Percentiles rank a stretch among this genome's conserved stretches.
These are phyloP conservation scores for Rhododendron molle DNA, from an alignment of 148 eudicot species.

Conservation along the genomic window DNA sequence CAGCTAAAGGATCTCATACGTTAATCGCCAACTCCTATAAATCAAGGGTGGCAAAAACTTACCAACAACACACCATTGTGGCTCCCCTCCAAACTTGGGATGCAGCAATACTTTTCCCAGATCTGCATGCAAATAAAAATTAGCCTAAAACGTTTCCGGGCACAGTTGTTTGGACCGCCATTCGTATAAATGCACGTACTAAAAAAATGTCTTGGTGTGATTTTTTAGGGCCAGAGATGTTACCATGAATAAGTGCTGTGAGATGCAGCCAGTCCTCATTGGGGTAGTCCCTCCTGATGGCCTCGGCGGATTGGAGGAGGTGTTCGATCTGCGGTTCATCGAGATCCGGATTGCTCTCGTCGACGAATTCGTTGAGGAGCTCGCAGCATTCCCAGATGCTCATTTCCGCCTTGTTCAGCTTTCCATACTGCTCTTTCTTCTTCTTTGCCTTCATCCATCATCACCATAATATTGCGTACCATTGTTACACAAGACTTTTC, in stretches of 20 bases:
- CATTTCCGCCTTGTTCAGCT: conserved; percentile 11
- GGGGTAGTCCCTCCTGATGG: conserved; percentile 27
- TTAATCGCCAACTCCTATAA: background rate
- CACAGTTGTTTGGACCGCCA: too few species aligned
- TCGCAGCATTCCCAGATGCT: conserved; percentile 33
- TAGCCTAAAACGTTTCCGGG: background rate
- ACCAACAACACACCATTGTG: conserved; percentile 36
- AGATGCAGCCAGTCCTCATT: conserved; percentile 28
- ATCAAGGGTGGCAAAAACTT: background rate
- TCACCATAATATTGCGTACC: background rate
- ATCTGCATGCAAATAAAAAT: conserved; percentile 1
- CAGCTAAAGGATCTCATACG: background rate
- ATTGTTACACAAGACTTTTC: background rate
- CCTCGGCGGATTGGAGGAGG: conserved; percentile 27
- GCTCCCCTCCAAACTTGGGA: conserved; percentile 16
- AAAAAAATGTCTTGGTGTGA: too few species aligned
- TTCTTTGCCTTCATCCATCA: conserved; percentile 1
- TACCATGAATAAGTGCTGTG: conserved; percentile 30
- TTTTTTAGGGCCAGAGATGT: background rate
- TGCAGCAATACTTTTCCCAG: conserved; percentile 26
- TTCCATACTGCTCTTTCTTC: conserved; percentile 11
- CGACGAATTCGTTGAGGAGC: conserved; percentile 20
- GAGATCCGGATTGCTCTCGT: conserved; percentile 29
- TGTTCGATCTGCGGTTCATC: conserved; percentile 34
- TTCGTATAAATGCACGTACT: too few species aligned